Conservation (phyloP, 495 filamentous ascomycete genomes). For the Clohesyomyces aquaticus region DNA sequence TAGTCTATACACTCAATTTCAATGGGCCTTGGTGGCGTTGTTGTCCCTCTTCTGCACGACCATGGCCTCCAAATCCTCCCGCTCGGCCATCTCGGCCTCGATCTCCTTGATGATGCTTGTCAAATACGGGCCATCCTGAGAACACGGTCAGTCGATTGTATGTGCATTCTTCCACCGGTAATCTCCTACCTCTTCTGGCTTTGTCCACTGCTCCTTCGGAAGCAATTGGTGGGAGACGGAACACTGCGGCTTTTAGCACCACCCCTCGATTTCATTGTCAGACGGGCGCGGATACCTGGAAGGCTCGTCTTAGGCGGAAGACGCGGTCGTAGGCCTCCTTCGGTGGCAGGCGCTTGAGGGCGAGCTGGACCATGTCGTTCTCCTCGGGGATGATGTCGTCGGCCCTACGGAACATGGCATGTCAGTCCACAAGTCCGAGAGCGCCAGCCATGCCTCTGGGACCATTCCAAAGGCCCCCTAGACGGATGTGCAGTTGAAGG, state of each 20-base stretch:
- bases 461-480: background rate
- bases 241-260: slow-evolving; percentile 58
- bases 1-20: slow-evolving; percentile 13
- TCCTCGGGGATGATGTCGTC: slow-evolving; percentile 95
- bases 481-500: slow-evolving; percentile 4
- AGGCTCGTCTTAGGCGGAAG: slow-evolving; percentile 91
- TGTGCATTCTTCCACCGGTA: background rate
- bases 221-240: slow-evolving; percentile 85
- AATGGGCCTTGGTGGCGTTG: slow-evolving; percentile 35
- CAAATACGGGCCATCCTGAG: slow-evolving; percentile 79
- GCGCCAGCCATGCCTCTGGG: background rate
- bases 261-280: background rate
- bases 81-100: slow-evolving; percentile 79
- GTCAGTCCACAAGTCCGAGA: slow-evolving; percentile 29
- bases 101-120: slow-evolving; percentile 80
- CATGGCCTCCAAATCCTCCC: slow-evolving; percentile 80
- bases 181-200: slow-evolving; percentile 67
- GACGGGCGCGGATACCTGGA: slow-evolving; percentile 69
- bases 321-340: slow-evolving; percentile 96
- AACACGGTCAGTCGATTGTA: slow-evolving; percentile 13
- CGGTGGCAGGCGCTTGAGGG: slow-evolving; percentile 84
- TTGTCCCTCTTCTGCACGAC: slow-evolving; percentile 51
- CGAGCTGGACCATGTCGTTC: slow-evolving; percentile 78
- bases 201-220: slow-evolving; percentile 79
- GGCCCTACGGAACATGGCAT: slow-evolving; percentile 57